A percentile compares a stretch with the other conserved stretches of the same genome.
phyloP scores from a whole-genome alignment of 179 eudicot genomes.

The Dionaea muscipula region DNA sequence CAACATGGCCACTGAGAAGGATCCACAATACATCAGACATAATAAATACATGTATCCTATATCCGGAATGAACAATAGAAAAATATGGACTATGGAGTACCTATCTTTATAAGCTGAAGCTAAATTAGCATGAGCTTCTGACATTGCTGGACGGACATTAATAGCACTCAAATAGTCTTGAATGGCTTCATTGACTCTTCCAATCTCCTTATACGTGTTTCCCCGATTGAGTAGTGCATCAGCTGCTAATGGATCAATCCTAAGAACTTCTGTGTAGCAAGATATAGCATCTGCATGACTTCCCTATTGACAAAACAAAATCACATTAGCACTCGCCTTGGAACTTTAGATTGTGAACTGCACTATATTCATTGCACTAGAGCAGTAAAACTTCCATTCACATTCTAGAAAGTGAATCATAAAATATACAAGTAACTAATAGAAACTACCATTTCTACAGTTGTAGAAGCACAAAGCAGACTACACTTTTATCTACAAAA shows the following conservation, averaged over 20 bases:
- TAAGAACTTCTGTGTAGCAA: conserved; percentile 87
- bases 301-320: conserved; percentile 41
- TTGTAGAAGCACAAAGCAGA: no score
- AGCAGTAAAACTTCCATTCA: no score
- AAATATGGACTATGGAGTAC: conserved; percentile 19
- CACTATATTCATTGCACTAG: no score
- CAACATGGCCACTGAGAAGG: conserved; percentile 66
- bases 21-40: conserved; percentile 2
- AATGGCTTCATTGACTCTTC: conserved; percentile 89
- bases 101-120: conserved; percentile 98
- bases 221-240: conserved; percentile 93
- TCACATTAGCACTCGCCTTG: background rate
- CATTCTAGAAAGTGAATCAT: no score
- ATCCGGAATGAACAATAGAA: background rate
- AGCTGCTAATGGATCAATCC: conserved; percentile 86
- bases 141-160: conserved; percentile 71
- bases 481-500: background rate
- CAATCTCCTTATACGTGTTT: conserved; percentile 81
- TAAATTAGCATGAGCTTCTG: conserved; percentile 98
- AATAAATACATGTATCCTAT: no score
- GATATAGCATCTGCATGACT: conserved; percentile 73
- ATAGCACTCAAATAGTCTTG: conserved; percentile 84
- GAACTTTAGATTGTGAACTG: no score
- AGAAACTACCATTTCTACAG: no score
- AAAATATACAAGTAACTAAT: no score